Percentiles rank a stretch among this genome's conserved stretches.
These are phyloP conservation scores for Mycena kentingensis DNA, from an alignment of 768 basidiomycete genomes.

Conservation along the genomic window DNA sequence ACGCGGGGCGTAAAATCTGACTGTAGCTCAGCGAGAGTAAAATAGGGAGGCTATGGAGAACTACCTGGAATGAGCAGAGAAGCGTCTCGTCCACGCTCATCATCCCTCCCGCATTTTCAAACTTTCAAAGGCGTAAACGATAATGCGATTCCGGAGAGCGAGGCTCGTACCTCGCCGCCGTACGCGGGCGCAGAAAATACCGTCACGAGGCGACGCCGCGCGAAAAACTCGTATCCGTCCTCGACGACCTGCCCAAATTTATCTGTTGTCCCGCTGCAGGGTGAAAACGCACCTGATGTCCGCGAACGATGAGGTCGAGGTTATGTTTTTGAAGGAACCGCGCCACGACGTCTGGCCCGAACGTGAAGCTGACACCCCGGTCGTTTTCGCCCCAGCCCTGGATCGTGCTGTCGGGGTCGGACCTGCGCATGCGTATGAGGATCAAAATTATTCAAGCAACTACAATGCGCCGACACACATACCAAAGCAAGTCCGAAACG, in stretches of 20 bases:
- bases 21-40: not conserved
- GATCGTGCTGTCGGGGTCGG: conserved; percentile 98
- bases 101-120: conserved; percentile 11
- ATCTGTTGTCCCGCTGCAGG: not conserved
- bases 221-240: conserved; percentile 17
- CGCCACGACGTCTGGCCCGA: conserved; percentile 96
- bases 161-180: no score
- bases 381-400: conserved; percentile 99
- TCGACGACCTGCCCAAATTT: conserved; percentile 5
- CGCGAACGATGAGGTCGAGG: conserved; percentile 98
- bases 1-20: not conserved
- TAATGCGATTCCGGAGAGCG: no score
- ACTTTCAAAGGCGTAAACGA: no score
- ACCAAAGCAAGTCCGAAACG: conserved; percentile 85
- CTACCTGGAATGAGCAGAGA: conserved; percentile 9
- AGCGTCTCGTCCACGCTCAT: conserved; percentile 11
- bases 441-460: not conserved
- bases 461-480: not conserved
- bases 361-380: conserved; percentile 96
- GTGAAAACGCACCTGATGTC: conserved; percentile 79
- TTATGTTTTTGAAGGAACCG: conserved; percentile 98
- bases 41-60: not conserved
- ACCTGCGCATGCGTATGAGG: not conserved
- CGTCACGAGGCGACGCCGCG: conserved; percentile 9
- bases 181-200: conserved; percentile 13